Evolutionary conservation across 108 stramenopile genomes (phyloP).

Genomic region (Nitzschia sp.): DNA sequence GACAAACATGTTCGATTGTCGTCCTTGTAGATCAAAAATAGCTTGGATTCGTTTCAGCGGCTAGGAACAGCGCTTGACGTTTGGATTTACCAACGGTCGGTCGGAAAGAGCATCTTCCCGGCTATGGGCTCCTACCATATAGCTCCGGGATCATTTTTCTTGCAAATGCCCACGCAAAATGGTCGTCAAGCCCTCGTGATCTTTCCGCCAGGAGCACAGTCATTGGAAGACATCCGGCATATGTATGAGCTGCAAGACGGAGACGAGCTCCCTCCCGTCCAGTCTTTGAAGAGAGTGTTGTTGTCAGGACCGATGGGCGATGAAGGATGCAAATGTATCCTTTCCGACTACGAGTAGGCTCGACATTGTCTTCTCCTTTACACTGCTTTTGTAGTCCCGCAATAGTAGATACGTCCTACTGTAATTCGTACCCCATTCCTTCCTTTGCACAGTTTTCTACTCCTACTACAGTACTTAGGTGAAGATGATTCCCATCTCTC

Average conservation of each 20-base stretch:
- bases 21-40: background rate
- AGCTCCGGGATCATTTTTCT: conserved; percentile 28
- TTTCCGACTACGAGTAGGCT: background rate
- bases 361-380: too few species aligned
- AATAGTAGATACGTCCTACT: too few species aligned
- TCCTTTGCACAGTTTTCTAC: too few species aligned
- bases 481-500: too few species aligned
- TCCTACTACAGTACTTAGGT: too few species aligned
- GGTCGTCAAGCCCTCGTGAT: conserved; percentile 26
- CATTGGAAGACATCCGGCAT: conserved; percentile 28
- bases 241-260: conserved; percentile 23
- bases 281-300: conserved; percentile 8
- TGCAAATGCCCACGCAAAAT: conserved; percentile 32
- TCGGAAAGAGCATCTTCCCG: conserved; percentile 18
- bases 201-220: conserved; percentile 28
- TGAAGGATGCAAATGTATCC: conserved; percentile 7
- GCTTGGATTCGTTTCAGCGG: background rate
- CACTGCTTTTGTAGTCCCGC: too few species aligned
- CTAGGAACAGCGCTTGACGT: background rate
- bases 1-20: background rate
- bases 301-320: background rate
- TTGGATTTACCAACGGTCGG: background rate
- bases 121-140: background rate
- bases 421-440: too few species aligned
- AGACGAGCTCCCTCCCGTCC: conserved; percentile 1